Base-by-base conservation (phyloP, 1,139 yeast genomes). In the Saccharomyces pastorianus region DNA sequence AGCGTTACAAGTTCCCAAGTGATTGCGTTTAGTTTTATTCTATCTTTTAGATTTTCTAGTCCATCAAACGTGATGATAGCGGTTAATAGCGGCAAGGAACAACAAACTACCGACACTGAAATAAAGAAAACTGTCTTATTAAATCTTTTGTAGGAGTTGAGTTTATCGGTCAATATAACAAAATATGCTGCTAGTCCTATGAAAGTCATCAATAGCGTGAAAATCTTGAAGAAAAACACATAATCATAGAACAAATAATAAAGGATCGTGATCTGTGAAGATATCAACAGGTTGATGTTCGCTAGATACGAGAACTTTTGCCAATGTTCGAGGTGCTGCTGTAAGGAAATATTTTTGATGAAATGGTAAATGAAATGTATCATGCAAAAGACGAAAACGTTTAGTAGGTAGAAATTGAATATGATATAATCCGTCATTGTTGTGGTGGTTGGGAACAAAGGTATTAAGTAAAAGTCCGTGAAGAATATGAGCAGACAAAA, bases 241-340 rank as follows among this genome's bases (percentile, higher is more conserved):
- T 73, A 71, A 63, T 87, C 90, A 58, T 78, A 73, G 56, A 80
- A 80, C 1, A 91, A 84, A 69, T 86, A 88, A 62, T 83, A 76
- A 9, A 88, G 75, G 8, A 58, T 46, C 6, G 61, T 51, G 2
- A 59, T 50, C 1, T 58, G 51, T 6, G 62, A 59, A 2, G 51
- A 47, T 13, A 56, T 51, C 25, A 58, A 29, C 47, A 55, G 56
- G 46, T 49, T 52, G 3, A 53, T 50, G 20, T 56, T 46, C 6
- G 58, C 57, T 42, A 54, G 38, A 49, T 56, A 52, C 25, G 56
- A 51, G 28, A 56, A 51, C 31, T 55, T 56, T 6, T 44, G 41
- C 61, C 60, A 59, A 11, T 50, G 26, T 25, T 44, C 44, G n/a
- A 55, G 13, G 13, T 38, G 31, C 29, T 56, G 55, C 29, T 51